Base-by-base conservation (phyloP, 2,329 filamentous ascomycete species). In the Botrytis squamosa region DNA sequence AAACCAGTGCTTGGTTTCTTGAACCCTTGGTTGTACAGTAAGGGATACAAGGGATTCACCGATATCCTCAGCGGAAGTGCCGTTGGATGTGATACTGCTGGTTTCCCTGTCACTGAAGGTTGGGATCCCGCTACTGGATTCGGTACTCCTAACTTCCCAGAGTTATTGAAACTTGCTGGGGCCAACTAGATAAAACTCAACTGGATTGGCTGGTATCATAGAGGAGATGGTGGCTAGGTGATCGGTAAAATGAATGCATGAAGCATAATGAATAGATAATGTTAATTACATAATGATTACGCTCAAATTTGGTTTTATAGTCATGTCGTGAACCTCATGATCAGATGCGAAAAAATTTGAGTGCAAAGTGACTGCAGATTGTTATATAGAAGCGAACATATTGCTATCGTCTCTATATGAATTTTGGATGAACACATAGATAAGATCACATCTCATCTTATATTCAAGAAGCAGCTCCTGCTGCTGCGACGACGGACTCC, bases 1-100 rank as follows among this genome's bases (percentile, higher is more conserved):
- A 85, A 86, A 78, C 78, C 79, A 12, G 77, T 81, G 0, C 78
- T 85, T 2, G 84, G 84, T 3, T 85, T 84, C 78, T 74, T 85
- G 70, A 85, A 85, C 78, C 84, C 83, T 1, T 84, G 82, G 83
- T 71, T 85, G 44, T 85, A 85, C 72, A 75, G 74, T 1, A 78
- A 77, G 46, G 80, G 80, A 42, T 80, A 79, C 72, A 81, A 82
- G 68, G 82, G 79, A 1, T 79, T 85, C 64, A 83, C 81, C 4
- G 83, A 85, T 75, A 81, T 84, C 38, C 78, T 79, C 1, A 63
- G 68, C 2, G 84, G 84, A 18, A 80, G 80, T 33, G 81, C 80
- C 8, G 76, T 77, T 8, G 83, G 83, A 1, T 85, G 84, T 72
- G 77, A 80, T 42, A 75, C 72, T 1, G 67, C 70, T 25, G 80